Evolutionary conservation across 2,329 filamentous ascomycete species (phyloP).

Genomic region (Monosporascus sp.): DNA sequence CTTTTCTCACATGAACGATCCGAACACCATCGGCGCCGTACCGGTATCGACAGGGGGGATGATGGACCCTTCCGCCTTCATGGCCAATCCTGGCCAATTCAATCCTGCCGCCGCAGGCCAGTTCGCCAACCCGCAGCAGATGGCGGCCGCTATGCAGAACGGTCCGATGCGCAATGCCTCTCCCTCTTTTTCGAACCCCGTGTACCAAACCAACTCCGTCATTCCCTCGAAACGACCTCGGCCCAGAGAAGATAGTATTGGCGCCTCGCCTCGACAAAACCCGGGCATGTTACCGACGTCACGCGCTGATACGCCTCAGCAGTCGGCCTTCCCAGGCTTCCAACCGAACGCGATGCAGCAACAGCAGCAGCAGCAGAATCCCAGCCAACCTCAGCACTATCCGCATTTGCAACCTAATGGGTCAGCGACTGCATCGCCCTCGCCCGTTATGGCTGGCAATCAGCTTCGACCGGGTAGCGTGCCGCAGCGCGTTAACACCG

Average conservation of each 20-base stretch:
- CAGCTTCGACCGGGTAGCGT: conserved; percentile 67
- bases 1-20: conserved; percentile 60
- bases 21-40: conserved; percentile 44
- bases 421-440: conserved; percentile 81
- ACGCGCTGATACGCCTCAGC: conserved; percentile 87
- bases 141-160: conserved; percentile 65
- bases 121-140: conserved; percentile 53
- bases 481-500: conserved; percentile 79
- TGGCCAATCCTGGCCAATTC: conserved; percentile 55
- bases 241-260: conserved; percentile 76
- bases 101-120: conserved; percentile 47
- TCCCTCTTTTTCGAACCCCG: conserved; percentile 69
- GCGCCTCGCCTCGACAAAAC: conserved; percentile 73
- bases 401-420: conserved; percentile 78
- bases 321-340: conserved; percentile 66
- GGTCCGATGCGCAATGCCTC: conserved; percentile 79
- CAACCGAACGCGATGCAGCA: conserved; percentile 59
- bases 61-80: conserved; percentile 62
- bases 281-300: conserved; percentile 71
- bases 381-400: conserved; percentile 64
- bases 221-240: conserved; percentile 86
- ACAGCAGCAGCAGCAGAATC: conserved; percentile 47
- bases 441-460: conserved; percentile 77
- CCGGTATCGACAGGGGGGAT: conserved; percentile 34
- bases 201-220: conserved; percentile 79